Evolutionary conservation across 2,329 filamentous ascomycete genomes (phyloP), one percentile per base, ranked within the genome.

Genomic region (Coccinonectria pachysandricola): DNA sequence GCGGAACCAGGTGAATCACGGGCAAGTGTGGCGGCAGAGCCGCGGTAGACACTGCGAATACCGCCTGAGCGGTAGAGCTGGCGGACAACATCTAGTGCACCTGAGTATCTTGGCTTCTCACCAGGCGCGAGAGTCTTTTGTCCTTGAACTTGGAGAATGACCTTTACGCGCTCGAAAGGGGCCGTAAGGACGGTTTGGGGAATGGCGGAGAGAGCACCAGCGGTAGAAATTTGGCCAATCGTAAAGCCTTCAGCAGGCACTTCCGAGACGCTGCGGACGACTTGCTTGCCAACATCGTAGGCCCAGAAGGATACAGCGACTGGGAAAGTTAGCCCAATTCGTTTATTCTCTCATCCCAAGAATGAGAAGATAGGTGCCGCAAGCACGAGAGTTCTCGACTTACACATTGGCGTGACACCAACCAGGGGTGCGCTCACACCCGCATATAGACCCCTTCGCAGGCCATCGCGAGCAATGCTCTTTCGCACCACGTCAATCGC

Each of bases 171-270:
- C 69, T 98, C 91, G 54, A 98, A 96, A 35, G 91, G 91, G 4
- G 91, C 91, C n/a, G 91, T 96, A 63, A 98, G 95, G 57, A 84
- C 61, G 4, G 91, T 98, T 85, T 93, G 93, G 48, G 91, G 91
- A 34, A 98, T 81, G 35, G 91, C 91, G 50, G 84, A 93, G 72
- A 98, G 92, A 74, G 95, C 95, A 39, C 91, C 91, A 9, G 91
- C 91, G 18, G 84, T 73, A 17, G 84, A 91, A 59, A 92, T 77
- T 57, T 98, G 91, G 21, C 67, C 80, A 49, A 95, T 86, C 32
- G 77, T 75, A 60, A 83, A 84, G 56, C 84, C 75, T 40, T 76
- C 64, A 27, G 79, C 74, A 12, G 64, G 66, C 32, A 78, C 74
- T 10, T 69, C 66, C 17, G 77, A 78, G 42, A 80, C 58, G 35